These are phyloP conservation scores for Pseudogymnoascus sp. DNA, from an alignment of 2,329 filamentous ascomycete species.

Conservation along the genomic window DNA sequence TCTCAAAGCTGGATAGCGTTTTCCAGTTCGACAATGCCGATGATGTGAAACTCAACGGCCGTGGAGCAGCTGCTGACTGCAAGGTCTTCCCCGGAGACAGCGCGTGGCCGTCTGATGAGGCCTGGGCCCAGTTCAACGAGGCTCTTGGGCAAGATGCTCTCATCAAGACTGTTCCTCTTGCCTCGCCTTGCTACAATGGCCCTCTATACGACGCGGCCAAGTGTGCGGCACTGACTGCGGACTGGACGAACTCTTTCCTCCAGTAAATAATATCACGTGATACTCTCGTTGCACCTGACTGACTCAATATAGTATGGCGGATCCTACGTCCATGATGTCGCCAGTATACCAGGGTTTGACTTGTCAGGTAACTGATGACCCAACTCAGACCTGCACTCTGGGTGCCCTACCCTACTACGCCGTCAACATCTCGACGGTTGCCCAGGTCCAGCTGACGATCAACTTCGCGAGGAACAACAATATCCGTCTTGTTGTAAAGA, in stretches of 20 bases:
- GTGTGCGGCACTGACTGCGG: constrained; percentile 29
- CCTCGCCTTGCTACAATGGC: constrained; percentile 36
- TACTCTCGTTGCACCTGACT: constrained; percentile 17
- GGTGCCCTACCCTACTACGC: constrained; percentile 27
- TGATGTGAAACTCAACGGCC: background rate
- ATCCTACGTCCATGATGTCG: constrained; percentile 40
- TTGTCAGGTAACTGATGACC: constrained; percentile 34
- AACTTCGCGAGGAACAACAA: constrained; percentile 38
- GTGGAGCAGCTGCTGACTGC: constrained; percentile 12
- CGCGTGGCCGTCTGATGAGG: constrained; percentile 40
- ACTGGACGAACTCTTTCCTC: constrained; percentile 32
- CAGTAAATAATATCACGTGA: constrained; percentile 24
- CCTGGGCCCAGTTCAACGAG: constrained; percentile 41
- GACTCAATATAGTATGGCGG: constrained; percentile 32
- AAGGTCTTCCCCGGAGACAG: constrained; percentile 19
- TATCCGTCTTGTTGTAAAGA: constrained; percentile 30
- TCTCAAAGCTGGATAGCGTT: constrained; percentile 6
- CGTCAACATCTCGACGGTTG: constrained; percentile 29
- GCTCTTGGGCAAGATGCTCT: constrained; percentile 35
- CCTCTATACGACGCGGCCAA: constrained; percentile 25
- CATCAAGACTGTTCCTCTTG: constrained; percentile 38
- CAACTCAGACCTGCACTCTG: constrained; percentile 22
- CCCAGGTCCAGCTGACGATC: constrained; percentile 40
- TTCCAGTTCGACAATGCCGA: constrained; percentile 11
- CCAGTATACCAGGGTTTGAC: constrained; percentile 37